phyloP scores from a whole-genome alignment of 2,329 filamentous ascomycete genomes.

The Huntiella moniliformis region DNA sequence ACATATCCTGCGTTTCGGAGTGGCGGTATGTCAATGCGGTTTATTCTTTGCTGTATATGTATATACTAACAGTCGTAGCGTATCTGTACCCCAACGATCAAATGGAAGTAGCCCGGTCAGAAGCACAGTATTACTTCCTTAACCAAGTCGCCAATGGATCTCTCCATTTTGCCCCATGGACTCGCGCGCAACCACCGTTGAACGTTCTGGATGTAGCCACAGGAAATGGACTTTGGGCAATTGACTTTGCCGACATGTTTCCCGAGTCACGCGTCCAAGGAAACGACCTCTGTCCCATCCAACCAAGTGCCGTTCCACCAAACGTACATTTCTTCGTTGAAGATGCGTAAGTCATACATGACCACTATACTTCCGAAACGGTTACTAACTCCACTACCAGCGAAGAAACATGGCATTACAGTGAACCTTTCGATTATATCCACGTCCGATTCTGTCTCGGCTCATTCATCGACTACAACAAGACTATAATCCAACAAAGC shows the following conservation, averaged over 20 bases:
- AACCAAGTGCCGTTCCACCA: constrained; percentile 44
- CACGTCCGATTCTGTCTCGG: constrained; percentile 31
- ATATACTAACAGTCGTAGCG: constrained; percentile 17
- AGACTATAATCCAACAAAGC: constrained; percentile 31
- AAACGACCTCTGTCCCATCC: constrained; percentile 49
- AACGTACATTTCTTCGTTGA: constrained; percentile 62
- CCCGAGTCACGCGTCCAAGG: constrained; percentile 39
- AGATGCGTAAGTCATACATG: constrained; percentile 28
- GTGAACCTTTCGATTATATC: constrained; percentile 36
- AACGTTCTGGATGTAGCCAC: constrained; percentile 26
- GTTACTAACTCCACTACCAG: constrained; percentile 16
- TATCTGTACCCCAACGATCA: constrained; percentile 29
- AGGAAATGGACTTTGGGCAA: constrained; percentile 39
- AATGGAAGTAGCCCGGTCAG: constrained; percentile 23
- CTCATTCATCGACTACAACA: constrained; percentile 30
- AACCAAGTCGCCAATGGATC: constrained; percentile 22
- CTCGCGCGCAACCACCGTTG: constrained; percentile 18
- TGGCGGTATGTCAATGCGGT: constrained; percentile 22
- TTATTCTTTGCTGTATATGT: background rate
- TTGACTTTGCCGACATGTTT: constrained; percentile 46
- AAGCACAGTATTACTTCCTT: constrained; percentile 22
- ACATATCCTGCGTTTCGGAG: constrained; percentile 30
- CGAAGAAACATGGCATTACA: constrained; percentile 31
- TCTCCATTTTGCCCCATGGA: constrained; percentile 26
- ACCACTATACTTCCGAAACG: background rate